Base-by-base conservation (phyloP, 345 rosid genomes). In the Bruguiera parviflora region DNA sequence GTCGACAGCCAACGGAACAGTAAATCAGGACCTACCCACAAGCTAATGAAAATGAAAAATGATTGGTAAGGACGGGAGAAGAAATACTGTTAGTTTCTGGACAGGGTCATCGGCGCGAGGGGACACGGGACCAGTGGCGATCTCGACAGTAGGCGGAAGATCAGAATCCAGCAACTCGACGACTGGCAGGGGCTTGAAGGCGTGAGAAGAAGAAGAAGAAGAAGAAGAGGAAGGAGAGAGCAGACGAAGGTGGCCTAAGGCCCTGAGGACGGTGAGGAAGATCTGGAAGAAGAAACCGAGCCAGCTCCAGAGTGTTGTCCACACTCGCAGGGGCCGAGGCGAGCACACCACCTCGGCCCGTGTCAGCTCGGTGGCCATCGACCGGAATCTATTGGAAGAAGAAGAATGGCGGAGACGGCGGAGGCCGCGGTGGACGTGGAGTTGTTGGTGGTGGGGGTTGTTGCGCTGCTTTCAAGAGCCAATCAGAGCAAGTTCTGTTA, bases 311-410 rank as follows among this genome's bases (percentile, higher is more conserved):
- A 92, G 76, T 29, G 95, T 58, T 67, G 86, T 78, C 97, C 93
- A 89, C 22, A 85, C 70, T 69, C 86, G 91, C 66, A 69, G 11
- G 18, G 96, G 78, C 64, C 88, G 83, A 32, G 90, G 86, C 61
- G 96, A 81, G 79, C 85, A 84, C 32, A 81, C 89, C 21, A 82
- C 92, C 77, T 92, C 98, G 74, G 87, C 61, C 88, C 84, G 96
- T 77, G 96, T 83, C 87, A 92, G 82, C 99, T 96, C 99, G 67
- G 85, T 92, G 67, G 86, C 94, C 98, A 93, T 92, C 16, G 2
- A 35, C 8, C 49, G 19, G 49, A 43, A 43, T 43, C 49, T 43
- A 13, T 0, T 43, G 49, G 49, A 43, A 43, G 18, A 43, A 13
- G 49, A 24, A 49, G 11, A 11, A 47, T 47, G n/a, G n/a, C 15